These are phyloP conservation scores for Nicotiana attenuata DNA, from an alignment of 257 asterid genomes.

Conservation along the genomic window DNA sequence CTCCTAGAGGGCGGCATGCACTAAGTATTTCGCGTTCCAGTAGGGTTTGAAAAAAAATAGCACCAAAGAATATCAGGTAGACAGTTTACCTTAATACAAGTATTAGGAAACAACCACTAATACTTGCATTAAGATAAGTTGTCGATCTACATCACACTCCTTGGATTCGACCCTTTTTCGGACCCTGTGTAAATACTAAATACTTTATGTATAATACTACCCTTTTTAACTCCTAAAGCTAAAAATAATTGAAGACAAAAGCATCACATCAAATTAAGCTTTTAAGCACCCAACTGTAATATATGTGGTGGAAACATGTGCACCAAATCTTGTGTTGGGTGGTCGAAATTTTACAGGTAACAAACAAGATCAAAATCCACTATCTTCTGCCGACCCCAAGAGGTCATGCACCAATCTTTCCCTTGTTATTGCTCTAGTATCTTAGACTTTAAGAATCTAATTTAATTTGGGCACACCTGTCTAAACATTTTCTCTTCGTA, in stretches of 20 bases:
- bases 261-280: neutral
- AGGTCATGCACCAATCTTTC: neutral
- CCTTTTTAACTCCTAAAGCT: neutral
- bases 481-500: neutral
- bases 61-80: fast-evolving
- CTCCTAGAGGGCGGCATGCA: too few species aligned
- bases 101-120: too few species aligned
- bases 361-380: neutral
- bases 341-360: neutral
- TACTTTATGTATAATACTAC: too few species aligned
- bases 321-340: conserved; percentile 13
- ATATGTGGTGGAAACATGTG: conserved; percentile 12
- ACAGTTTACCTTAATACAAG: too few species aligned
- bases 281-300: neutral
- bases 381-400: neutral
- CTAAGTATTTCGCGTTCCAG: too few species aligned
- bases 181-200: fast-evolving
- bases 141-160: fast-evolving
- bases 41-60: too few species aligned
- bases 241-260: neutral
- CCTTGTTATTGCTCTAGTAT: neutral
- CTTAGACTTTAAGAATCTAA: neutral
- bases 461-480: neutral
- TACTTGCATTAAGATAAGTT: too few species aligned
- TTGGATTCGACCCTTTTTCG: too few species aligned